Evolutionary conservation across 768 basidiomycete species (phyloP).

Genomic region (Tephrocybe sp.): DNA sequence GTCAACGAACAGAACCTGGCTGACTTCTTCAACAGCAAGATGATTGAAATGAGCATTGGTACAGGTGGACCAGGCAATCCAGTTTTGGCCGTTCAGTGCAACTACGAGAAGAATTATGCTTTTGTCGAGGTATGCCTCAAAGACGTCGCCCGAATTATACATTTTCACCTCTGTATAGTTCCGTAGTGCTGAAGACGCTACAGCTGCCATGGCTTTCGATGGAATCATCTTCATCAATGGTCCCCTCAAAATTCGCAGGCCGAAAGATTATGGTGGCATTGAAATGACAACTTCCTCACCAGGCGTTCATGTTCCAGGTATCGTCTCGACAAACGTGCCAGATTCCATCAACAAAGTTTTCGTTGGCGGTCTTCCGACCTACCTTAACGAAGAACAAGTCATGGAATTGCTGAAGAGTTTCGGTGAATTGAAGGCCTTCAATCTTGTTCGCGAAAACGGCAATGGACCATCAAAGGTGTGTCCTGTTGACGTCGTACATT

Average conservation of each 20-base stretch:
- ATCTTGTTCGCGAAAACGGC: constrained; percentile 92
- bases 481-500: not conserved
- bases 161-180: constrained; percentile 55
- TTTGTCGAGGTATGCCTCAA: constrained; percentile 83
- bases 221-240: constrained; percentile 94
- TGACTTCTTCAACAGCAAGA: constrained; percentile 94
- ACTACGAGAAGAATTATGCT: constrained; percentile 98
- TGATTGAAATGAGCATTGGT: constrained; percentile 88
- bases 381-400: constrained; percentile 97
- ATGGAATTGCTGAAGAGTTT: constrained; percentile 97
- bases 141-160: not conserved
- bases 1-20: constrained; percentile 91
- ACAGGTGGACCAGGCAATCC: constrained; percentile 85
- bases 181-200: constrained; percentile 95
- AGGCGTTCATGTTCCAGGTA: constrained; percentile 84
- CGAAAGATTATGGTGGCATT: constrained; percentile 94
- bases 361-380: constrained; percentile 91
- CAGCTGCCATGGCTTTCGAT: constrained; percentile 95
- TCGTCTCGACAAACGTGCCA: constrained; percentile 94
- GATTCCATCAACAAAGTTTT: constrained; percentile 99
- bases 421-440: constrained; percentile 96
- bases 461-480: constrained; percentile 83
- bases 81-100: constrained; percentile 91
- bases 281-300: constrained; percentile 49
- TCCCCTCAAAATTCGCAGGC: constrained; percentile 95